Evolutionary conservation across 805 yeast genomes (phyloP), one percentile per base, ranked within the genome.

Genomic region (Yarrowia sp.): DNA sequence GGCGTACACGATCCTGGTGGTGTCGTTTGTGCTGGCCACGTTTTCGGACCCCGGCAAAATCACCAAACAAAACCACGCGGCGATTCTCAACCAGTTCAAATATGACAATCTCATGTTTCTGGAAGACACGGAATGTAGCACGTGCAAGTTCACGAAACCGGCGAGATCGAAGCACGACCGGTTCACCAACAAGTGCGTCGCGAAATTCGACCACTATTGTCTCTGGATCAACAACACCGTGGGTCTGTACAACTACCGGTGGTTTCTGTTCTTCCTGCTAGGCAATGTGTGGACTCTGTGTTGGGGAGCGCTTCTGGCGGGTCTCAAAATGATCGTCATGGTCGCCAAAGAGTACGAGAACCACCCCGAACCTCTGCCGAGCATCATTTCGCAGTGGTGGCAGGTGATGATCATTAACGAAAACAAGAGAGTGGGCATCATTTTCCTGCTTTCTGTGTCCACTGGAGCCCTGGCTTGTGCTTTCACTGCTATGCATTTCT

Each of bases 101-200:
- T 81, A 77, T 71, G 91, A 89, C 73, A 77, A 80, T 24, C 74
- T 89, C 43, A 80, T 89, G 24, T 89, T 82, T 75, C 82, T 84
- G 73, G 79, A 82, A 8, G 77, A 76, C 60, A 78, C 76, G 14
- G 72, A 70, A 17, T 86, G 90, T 73, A 40, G 76, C 15, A 86
- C 89, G 0, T 86, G 90, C 69, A 72, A 71, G 63, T 73, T 72
- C 52, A 74, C 68, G 75, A 85, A 76, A 64, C 90, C 90, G 0
- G 89, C 90, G 3, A 75, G 90, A 36, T 83, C 87, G 14, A 86
- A 86, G 73, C 90, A 86, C 74, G 87, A 90, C 74, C 77, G 84
- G 13, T 76, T 77, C 13, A 86, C 89, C 73, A 75, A 79, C 47
- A 67, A 73, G 24, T 86, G 90, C 72, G 76, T 83, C 1, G 77